phyloP scores from a whole-genome alignment of 805 yeast species.

The Ogataea polymorpha region DNA sequence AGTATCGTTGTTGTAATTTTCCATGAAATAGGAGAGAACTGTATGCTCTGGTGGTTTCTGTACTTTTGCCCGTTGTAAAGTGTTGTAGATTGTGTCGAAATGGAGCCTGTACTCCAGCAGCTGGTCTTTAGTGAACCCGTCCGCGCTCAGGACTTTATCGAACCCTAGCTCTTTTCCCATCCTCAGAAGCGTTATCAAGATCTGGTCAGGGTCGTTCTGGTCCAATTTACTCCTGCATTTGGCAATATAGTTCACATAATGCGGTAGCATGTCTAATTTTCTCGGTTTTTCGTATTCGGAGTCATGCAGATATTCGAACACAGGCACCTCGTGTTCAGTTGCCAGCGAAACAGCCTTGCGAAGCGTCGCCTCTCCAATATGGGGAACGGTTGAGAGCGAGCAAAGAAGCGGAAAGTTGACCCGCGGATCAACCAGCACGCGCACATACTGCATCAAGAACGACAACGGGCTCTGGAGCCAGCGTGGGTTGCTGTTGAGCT shows the following conservation, averaged over 20 bases:
- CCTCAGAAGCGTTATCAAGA: slow-evolving; percentile 34
- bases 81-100: slow-evolving; percentile 36
- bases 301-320: slow-evolving; percentile 21
- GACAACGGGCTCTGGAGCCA: slow-evolving; percentile 49
- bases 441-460: slow-evolving; percentile 47
- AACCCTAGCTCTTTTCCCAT: slow-evolving; percentile 37
- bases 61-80: slow-evolving; percentile 25
- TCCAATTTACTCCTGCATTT: slow-evolving; percentile 26
- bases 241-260: slow-evolving; percentile 14
- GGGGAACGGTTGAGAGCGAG: slow-evolving; percentile 21
- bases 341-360: slow-evolving; percentile 19
- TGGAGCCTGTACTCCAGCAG: slow-evolving; percentile 29
- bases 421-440: slow-evolving; percentile 35
- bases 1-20: slow-evolving; percentile 38
- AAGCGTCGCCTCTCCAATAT: slow-evolving; percentile 22
- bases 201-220: slow-evolving; percentile 34
- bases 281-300: slow-evolving; percentile 8
- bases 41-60: slow-evolving; percentile 25
- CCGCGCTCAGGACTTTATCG: slow-evolving; percentile 27
- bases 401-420: slow-evolving; percentile 29
- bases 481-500: slow-evolving; percentile 43
- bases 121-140: slow-evolving; percentile 17
- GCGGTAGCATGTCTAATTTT: slow-evolving; percentile 5
- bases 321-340: slow-evolving; percentile 20
- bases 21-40: slow-evolving; percentile 40